Evolutionary conservation across 2,329 filamentous ascomycete genomes (phyloP), one percentile per base, ranked within the genome.

Genomic region (Dothistroma septosporum): DNA sequence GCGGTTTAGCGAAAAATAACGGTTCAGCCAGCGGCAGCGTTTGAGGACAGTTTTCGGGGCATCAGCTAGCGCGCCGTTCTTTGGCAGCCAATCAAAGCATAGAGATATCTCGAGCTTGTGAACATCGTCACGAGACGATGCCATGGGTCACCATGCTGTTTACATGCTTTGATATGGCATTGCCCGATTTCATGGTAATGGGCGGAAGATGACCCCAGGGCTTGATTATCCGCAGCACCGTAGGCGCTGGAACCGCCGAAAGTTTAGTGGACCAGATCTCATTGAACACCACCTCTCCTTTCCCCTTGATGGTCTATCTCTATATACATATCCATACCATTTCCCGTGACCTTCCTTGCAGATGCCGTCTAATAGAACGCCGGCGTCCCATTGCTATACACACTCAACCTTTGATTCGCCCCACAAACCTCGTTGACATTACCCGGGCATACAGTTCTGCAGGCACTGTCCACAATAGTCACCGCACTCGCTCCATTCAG

Each of bases 371-470:
- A 65, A 19, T 55, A 55, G 37, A 65, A 63, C 1, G 41, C 48
- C 21, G 61, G 61, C 31, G 58, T 60, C 19, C 49, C 49, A 7
- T 57, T 55, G 12, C 67, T 65, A 55, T 68, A 74, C 12, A 72
- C 35, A 4, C 64, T 67, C 9, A 74, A 50, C 19, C 71, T 66
- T 35, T 62, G 64, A 33, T 57, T 57, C 16, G 60, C 57, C 37
- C 72, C 72, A 57, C 72, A 74, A 12, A 64, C 67, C 63, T 74
- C 58, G 8, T 44, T 62, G 2, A 59, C 59, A 61, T 73, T 73
- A 12, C 71, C 71, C 16, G 71, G 55, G 61, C 72, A 74, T 28
- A 67, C n/a, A 21, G 66, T 48, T 16, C 61, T 61, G 61, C 72
- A 74, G 33, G 61, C 67, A 9, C 62, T 66, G 48, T 72, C 70